phyloP scores from a whole-genome alignment of 768 basidiomycete genomes.

The Suillus clintonianus region DNA sequence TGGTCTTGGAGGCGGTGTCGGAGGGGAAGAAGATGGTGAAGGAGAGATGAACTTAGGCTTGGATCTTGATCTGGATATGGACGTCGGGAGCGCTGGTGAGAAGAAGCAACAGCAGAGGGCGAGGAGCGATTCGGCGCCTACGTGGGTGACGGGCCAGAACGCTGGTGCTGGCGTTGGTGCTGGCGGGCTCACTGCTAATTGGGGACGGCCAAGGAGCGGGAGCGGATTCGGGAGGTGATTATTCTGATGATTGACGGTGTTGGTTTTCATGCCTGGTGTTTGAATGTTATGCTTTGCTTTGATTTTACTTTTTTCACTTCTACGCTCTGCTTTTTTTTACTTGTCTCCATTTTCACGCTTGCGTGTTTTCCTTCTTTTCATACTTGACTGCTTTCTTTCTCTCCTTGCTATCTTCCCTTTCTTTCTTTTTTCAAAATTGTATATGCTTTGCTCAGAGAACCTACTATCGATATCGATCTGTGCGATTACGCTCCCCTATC shows the following conservation, averaged over 20 bases:
- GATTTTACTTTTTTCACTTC: neutral
- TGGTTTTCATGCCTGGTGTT: neutral
- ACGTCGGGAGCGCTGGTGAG: conserved; percentile 7
- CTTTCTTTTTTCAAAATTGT: neutral
- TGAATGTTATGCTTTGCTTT: neutral
- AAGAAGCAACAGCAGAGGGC: conserved; percentile 20
- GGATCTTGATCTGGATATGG: neutral
- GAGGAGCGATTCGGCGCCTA: conserved; percentile 26
- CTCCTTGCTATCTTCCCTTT: neutral
- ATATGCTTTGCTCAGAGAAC: neutral
- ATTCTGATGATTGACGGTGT: neutral
- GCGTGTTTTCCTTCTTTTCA: neutral
- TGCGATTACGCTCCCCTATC: neutral
- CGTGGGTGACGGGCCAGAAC: conserved; percentile 13
- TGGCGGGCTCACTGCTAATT: conserved; percentile 29
- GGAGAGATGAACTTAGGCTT: conserved; percentile 27
- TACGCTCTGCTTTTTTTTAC: neutral
- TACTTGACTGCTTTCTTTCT: neutral
- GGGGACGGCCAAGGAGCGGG: conserved; percentile 29
- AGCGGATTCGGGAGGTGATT: conserved; percentile 27
- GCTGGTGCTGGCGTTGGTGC: conserved; percentile 15
- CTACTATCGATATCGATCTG: neutral
- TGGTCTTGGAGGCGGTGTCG: conserved; percentile 13
- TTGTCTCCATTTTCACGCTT: neutral
- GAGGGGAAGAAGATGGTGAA: conserved; percentile 8